These are phyloP conservation scores for Melanomma pulvis-pyrius DNA, from an alignment of 495 filamentous ascomycete species.

Conservation along the genomic window DNA sequence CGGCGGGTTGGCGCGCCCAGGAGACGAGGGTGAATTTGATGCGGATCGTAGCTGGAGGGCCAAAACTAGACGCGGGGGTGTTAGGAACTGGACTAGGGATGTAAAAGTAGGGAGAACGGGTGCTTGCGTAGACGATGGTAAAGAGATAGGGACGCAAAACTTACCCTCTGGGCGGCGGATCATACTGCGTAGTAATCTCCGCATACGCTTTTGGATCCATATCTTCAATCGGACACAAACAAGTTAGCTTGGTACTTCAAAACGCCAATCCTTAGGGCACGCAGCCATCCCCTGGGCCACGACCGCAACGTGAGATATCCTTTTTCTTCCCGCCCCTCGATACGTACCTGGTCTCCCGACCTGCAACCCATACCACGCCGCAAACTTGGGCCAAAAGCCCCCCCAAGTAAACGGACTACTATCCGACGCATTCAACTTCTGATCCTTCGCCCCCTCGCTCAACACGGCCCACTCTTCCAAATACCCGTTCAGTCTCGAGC, in stretches of 20 bases:
- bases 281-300: too few species aligned
- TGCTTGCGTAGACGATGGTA: neutral
- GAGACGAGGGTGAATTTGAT: slow-evolving; percentile 48
- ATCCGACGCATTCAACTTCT: slow-evolving; percentile 55
- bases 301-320: too few species aligned
- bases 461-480: slow-evolving; percentile 56
- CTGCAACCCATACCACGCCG: slow-evolving; percentile 49
- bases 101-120: neutral
- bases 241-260: too few species aligned
- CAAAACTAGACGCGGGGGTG: slow-evolving; percentile 38
- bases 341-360: slow-evolving; percentile 34
- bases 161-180: slow-evolving; percentile 30
- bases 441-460: slow-evolving; percentile 41
- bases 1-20: slow-evolving; percentile 52
- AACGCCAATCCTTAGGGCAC: too few species aligned
- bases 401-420: slow-evolving; percentile 50
- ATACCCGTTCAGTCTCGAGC: slow-evolving; percentile 51
- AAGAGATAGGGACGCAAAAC: neutral
- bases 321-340: too few species aligned
- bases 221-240: too few species aligned
- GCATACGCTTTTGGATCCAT: slow-evolving; percentile 30
- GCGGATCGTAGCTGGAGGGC: slow-evolving; percentile 44
- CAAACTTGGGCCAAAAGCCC: slow-evolving; percentile 52
- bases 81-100: neutral
- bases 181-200: slow-evolving; percentile 13